Evolutionary conservation across 2,329 filamentous ascomycete genomes (phyloP), one percentile per base, ranked within the genome.

Genomic region (Domatiomyces catenatus): DNA sequence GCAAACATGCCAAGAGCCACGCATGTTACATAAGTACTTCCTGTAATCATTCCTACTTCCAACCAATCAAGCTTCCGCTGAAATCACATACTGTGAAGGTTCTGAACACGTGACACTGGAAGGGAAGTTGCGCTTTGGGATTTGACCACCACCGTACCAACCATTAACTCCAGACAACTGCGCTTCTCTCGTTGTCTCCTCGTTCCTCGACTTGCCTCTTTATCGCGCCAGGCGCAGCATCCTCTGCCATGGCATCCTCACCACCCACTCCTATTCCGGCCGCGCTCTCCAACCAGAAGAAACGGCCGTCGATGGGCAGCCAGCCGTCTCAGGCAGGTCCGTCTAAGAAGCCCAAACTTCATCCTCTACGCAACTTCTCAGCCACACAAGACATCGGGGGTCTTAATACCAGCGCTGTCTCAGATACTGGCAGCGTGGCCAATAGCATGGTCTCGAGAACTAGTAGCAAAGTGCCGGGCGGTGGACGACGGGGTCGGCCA

Each of bases 311-410:
- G 2, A 64, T 69, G 50, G 67, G 67, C 50, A 66, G 66, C 8
- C 57, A 64, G 44, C 51, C 59, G 44, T 68, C 68, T 5, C 59
- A 62, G 42, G 60, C 60, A 17, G 53, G 63, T 46, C 58, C 56
- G 46, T 58, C 62, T 42, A 61, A 61, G 44, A 36, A 54, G 47
- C 58, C 56, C 5, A 57, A 58, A 50, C 50, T 69, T 59, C 70
- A 72, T 55, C 70, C 70, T 15, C 68, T 72, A 49, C 66, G 69
- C 39, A 69, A 72, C 52, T 71, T 69, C 20, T 71, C 70, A 0
- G 60, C 59, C 2, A 60, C 59, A 3, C 52, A 55, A 36, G 58
- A 52, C 42, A 52, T 52, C 3, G 47, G 44, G 19, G 52, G 48
- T 8, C 51, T 53, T 39, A 49, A 44, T 3, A 53, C 57, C 6